Base-by-base conservation (phyloP, 768 basidiomycete genomes). In the Pisolithus sp. region DNA sequence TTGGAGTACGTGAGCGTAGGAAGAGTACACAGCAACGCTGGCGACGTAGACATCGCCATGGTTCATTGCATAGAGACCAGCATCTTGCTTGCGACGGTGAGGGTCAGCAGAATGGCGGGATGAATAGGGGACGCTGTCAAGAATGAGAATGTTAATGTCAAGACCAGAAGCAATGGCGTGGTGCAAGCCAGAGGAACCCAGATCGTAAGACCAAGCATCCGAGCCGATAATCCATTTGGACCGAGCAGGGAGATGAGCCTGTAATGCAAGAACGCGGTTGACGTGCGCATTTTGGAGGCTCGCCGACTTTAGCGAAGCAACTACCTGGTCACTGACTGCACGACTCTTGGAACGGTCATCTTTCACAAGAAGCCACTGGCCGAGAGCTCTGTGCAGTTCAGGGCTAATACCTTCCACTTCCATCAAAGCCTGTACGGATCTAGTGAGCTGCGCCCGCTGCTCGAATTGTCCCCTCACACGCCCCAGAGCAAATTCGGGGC, bases 191-290 rank as follows among this genome's bases (percentile, higher is more conserved):
- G 93, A 95, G 2, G 92, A 82, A 39, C 95, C 96, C 39, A 98
- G 82, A 69, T 98, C 96, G 66, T 96, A 92, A 0, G 94, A 88
- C 96, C 96, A 98, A 0, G 91, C 89, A 65, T 99, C 96, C 18
- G 94, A 97, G 18, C 95, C 93, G 59, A 99, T 87, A 68, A 99
- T 98, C 96, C 96, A 99, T 53, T 89, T 78, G 7, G 90, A 93
- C 36, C 74, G 74, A 7, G 82, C 73, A 39, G 80, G 72, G 59
- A 96, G 81, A 58, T 84, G 79, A 18, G 79, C 69, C 38, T 76
- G 76, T 10, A 87, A 72, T 15, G 76, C 61, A 36, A 91, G 76
- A 42, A 90, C 76, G 26, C 75, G 76, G 38, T 80, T 69, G 5
- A 78, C 80, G 8, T 76, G 68, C 5, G 76, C 66, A 53, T 76